Base-by-base conservation (phyloP, 2,329 filamentous ascomycete genomes). In the Rhinocladiella similis region DNA sequence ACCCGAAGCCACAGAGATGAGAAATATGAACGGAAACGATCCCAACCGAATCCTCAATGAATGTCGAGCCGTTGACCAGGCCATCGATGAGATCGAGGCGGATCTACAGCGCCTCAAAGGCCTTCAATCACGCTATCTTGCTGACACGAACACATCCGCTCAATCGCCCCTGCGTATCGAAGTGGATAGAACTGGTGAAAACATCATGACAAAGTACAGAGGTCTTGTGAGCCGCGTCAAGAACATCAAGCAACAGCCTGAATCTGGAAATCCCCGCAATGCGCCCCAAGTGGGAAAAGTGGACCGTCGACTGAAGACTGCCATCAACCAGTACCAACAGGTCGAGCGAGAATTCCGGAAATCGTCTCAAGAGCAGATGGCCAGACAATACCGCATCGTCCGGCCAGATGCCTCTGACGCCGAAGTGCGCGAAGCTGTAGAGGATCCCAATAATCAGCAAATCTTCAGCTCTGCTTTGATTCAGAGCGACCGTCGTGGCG, bases 381-480 rank as follows among this genome's bases (percentile, higher is more conserved):
- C 86, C 63, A 84, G 94, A 53, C 91, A 97, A 72, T 96, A 95
- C 75, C 84, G 89, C 57, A 97, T 97, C 70, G 92, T 94, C 53
- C 83, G 86, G 62, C 90, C 91, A 19, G 86, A 96, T 56, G 90
- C 90, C 2, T 83, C 84, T 25, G 89, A 94, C 52, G 78, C 81
- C 42, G 91, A 97, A 72, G 84, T 97, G 25, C 81, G 83, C 56
- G 83, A 87, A 55, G 91, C 90, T 14, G 88, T 92, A 0, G 85
- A 93, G 67, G 85, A 90, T 59, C 81, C 76, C 13, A 76, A 76
- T 47, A 83, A 87, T 63, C 84, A 86, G 51, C 90, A 95, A 73
- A 87, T 96, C 64, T 97, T 97, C 76, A 86, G 18, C 39, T 51
- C 47, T 35, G 41, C 55, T 35, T 47, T 62, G 47, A 84, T 95